These are phyloP conservation scores for Ceriops tagal DNA, from an alignment of 345 rosid species.

Conservation along the genomic window DNA sequence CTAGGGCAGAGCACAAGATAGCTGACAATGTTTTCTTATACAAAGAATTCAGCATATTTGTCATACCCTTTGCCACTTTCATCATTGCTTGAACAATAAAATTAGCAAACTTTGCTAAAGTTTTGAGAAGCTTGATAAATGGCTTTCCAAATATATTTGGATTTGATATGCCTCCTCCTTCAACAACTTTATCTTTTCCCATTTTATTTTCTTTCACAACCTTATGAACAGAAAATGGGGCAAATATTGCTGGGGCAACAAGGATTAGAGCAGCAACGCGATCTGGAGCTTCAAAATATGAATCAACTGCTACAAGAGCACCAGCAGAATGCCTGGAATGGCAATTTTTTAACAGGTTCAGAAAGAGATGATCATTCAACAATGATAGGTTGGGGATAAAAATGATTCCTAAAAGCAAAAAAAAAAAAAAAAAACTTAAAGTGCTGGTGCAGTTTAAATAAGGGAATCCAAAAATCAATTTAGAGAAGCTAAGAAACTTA, in stretches of 20 bases:
- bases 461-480: too few species aligned
- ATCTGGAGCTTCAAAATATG: slow-evolving; percentile 91
- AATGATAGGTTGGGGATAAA: background rate
- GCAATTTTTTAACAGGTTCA: slow-evolving; percentile 13
- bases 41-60: slow-evolving; percentile 42
- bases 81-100: slow-evolving; percentile 28
- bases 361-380: slow-evolving; percentile 5
- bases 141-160: slow-evolving; percentile 23
- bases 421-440: too few species aligned
- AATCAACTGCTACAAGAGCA: slow-evolving; percentile 67
- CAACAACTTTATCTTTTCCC: slow-evolving; percentile 25
- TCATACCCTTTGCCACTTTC: slow-evolving; percentile 46
- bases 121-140: slow-evolving; percentile 29
- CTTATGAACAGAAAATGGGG: slow-evolving; percentile 40
- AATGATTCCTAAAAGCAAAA: background rate
- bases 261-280: slow-evolving; percentile 81
- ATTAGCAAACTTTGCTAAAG: slow-evolving; percentile 36
- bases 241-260: slow-evolving; percentile 86
- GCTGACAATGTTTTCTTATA: slow-evolving; percentile 61
- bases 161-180: slow-evolving; percentile 27
- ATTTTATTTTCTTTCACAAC: slow-evolving; percentile 16
- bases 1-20: slow-evolving; percentile 55
- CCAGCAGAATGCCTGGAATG: slow-evolving; percentile 82
- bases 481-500: too few species aligned
- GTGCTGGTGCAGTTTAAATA: too few species aligned